These are phyloP conservation scores for Aspergillus aculeatus DNA, from an alignment of 2,329 filamentous ascomycete species.

Conservation along the genomic window DNA sequence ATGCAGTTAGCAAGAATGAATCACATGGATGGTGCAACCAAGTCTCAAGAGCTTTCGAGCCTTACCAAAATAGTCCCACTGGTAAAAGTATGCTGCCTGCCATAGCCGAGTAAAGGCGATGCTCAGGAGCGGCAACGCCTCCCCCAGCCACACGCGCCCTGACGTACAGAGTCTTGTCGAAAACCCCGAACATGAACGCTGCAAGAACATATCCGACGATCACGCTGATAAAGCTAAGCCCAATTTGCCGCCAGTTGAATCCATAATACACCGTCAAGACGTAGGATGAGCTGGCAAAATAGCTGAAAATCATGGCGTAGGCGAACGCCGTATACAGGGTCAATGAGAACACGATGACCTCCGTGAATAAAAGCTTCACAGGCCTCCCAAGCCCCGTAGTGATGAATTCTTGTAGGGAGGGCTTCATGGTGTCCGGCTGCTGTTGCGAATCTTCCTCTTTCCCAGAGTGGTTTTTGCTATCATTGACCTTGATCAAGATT, in stretches of 20 bases:
- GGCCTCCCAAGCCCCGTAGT: neutral
- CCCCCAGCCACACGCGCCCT: neutral
- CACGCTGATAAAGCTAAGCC: conserved; percentile 5
- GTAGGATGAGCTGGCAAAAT: conserved; percentile 5
- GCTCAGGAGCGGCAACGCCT: neutral
- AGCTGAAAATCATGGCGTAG: conserved; percentile 11
- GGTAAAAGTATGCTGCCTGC: conserved; percentile 6
- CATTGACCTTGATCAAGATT: neutral
- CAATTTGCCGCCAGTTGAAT: neutral
- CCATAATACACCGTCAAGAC: conserved; percentile 3
- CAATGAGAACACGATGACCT: conserved; percentile 6
- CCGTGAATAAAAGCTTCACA: conserved; percentile 8
- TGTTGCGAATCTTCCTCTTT: too few relatives aligned
- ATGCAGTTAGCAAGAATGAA: neutral
- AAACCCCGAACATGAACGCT: neutral
- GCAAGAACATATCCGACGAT: conserved; percentile 6
- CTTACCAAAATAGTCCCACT: conserved; percentile 5
- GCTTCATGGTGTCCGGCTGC: too few relatives aligned
- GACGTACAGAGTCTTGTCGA: neutral
- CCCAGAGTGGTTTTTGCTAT: too few relatives aligned
- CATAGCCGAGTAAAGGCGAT: conserved; percentile 7
- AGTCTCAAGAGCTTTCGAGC: too few relatives aligned
- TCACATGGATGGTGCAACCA: too few relatives aligned
- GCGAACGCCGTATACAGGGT: conserved; percentile 8
- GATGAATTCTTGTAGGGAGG: too few relatives aligned